Conservation (phyloP, 768 basidiomycete species). For the Psilocybe cyanescens region DNA sequence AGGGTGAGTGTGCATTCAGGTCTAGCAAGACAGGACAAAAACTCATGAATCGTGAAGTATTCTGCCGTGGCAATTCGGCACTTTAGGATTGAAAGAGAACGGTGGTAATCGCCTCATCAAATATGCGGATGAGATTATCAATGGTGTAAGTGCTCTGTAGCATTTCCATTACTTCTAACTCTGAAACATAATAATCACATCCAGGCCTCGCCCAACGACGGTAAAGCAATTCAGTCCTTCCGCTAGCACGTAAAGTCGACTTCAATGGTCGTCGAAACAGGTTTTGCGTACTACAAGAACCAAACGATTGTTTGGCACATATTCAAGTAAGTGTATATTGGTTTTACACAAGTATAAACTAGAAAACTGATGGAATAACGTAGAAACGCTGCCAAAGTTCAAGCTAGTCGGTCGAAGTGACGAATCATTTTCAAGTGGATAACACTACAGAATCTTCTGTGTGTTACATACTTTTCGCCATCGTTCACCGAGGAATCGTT, state of each 20-base stretch:
- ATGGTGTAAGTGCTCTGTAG: constrained; percentile 37
- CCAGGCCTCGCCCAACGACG: constrained; percentile 58
- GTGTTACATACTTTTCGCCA: not conserved
- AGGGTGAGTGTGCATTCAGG: constrained; percentile 10
- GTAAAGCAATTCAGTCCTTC: constrained; percentile 27
- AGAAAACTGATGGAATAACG: constrained; percentile 3
- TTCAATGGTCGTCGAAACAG: constrained; percentile 25
- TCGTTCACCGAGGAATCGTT: not conserved
- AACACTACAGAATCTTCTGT: not conserved
- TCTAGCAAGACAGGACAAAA: not conserved
- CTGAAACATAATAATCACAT: not conserved
- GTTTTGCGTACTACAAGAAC: constrained; percentile 54
- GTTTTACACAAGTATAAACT: not conserved
- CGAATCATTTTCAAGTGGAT: not conserved
- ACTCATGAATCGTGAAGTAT: constrained; percentile 31
- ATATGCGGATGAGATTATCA: constrained; percentile 53
- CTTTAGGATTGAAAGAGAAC: constrained; percentile 48
- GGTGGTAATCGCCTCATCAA: constrained; percentile 57
- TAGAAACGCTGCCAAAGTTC: constrained; percentile 38
- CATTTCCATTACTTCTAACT: too few relatives aligned
- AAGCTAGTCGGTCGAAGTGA: constrained; percentile 34
- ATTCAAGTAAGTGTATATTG: constrained; percentile 40
- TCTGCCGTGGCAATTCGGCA: constrained; percentile 63
- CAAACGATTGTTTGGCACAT: constrained; percentile 52
- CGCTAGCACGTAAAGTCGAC: not conserved